Evolutionary conservation across 768 basidiomycete genomes (phyloP), one percentile per base, ranked within the genome.

Genomic region (Phylloporus sp.): DNA sequence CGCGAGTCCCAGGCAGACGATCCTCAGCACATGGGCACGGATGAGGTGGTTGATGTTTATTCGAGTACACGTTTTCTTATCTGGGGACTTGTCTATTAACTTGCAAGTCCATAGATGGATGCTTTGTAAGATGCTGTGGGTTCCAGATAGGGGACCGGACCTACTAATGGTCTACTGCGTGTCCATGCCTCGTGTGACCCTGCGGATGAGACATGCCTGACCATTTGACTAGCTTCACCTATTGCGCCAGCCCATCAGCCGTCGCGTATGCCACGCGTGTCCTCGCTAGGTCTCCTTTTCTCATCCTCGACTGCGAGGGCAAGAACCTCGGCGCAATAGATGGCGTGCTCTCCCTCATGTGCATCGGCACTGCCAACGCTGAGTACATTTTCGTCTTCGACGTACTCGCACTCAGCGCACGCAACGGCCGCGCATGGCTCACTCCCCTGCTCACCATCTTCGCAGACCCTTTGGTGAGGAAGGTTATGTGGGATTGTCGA

Each of bases 401-500:
- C 53, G 61, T 66, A 49, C 62, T 74, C 57, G 54, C 64, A 7
- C 60, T 73, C 45, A 42, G 6, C 2, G 32, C 56, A 2, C 53
- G 47, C 29, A 45, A 57, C 6, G 53, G 57, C n/a, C 38, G 58
- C 44, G 27, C 58, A 0, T 55, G 56, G 43, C 57, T 74, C 18
- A 50, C 58, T 2, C 52, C 50, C 16, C 52, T 76, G 13, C 49
- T 66, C 7, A 45, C 53, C 16, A 52, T 73, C 13, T 66, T 76
- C 44, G 56, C 53, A 22, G 59, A 68, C 32, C 57, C 61, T 12
- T 28, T 41, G 2, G 54, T 73, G 31, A 60, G 63, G 27, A 76
- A 76, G 57, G 55, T 76, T 53, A 70, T 73, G 54, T 76, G 71
- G 68, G 75, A 76, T 54, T 74, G 73, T 11, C 65, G 74, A 2